phyloP scores from a whole-genome alignment of 805 yeast species.

The Candida anglica region DNA sequence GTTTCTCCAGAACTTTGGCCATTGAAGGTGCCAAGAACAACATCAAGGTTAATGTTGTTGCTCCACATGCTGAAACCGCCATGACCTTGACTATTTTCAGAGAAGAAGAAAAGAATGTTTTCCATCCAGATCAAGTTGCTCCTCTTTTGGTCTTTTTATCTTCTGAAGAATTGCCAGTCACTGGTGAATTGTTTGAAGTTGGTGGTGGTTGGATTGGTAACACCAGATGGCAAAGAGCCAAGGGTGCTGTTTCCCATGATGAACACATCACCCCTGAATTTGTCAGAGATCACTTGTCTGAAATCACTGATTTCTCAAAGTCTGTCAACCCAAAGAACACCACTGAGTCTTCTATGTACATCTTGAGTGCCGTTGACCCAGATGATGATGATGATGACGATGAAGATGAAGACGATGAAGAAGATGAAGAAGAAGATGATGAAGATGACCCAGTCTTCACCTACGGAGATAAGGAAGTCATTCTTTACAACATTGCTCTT shows the following conservation, averaged over 20 bases:
- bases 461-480: constrained; percentile 66
- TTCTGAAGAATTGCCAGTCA: constrained; percentile 65
- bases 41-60: constrained; percentile 77
- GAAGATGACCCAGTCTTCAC: constrained; percentile 45
- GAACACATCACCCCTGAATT: constrained; percentile 60
- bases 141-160: constrained; percentile 80
- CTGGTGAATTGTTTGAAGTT: constrained; percentile 83
- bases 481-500: constrained; percentile 82
- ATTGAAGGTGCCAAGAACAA: constrained; percentile 81
- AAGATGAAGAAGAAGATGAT: constrained; percentile 30
- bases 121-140: constrained; percentile 85
- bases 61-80: constrained; percentile 98
- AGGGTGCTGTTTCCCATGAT: constrained; percentile 69
- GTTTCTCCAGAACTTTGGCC: constrained; percentile 81
- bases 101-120: constrained; percentile 74
- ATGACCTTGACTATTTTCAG: constrained; percentile 90
- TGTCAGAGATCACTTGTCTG: constrained; percentile 62
- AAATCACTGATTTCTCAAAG: constrained; percentile 57
- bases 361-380: constrained; percentile 59
- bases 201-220: constrained; percentile 97
- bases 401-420: constrained; percentile 42
- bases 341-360: constrained; percentile 76
- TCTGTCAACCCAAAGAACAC: constrained; percentile 57
- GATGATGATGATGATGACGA: constrained; percentile 44
- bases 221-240: constrained; percentile 92